Evolutionary conservation across 2,329 filamentous ascomycete genomes (phyloP), one percentile per base, ranked within the genome.

Genomic region (Fusarium sp.): DNA sequence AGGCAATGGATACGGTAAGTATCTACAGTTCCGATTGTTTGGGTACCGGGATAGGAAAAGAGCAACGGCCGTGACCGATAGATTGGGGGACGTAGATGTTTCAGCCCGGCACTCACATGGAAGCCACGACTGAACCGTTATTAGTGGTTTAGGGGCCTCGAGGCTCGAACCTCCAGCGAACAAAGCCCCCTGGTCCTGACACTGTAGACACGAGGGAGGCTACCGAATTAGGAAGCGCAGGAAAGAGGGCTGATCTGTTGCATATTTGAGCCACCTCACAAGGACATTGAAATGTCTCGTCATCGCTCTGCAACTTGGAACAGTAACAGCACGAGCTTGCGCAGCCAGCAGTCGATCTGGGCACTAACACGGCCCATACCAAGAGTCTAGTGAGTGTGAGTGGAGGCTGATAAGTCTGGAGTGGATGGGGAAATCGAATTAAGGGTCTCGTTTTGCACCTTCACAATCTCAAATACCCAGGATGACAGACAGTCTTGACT

Each of bases 31-130:
- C 58, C 51, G 46, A 46, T 64, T 39, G 26, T 59, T 30, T 47
- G 41, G 22, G 20, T 40, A 30, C 32, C 17, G 15, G 17, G 43
- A 39, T 44, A 45, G 60, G 45, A 35, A 35, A 58, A 20, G 58
- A 48, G 46, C 28, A 24, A 58, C 39, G 50, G 58, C 50, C 46
- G 20, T 54, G 55, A 40, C 61, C 49, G 60, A 61, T 41, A 33
- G 48, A 55, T 68, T 56, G 57, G 57, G 50, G 60, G 40, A 40
- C 33, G 17, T 50, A 40, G 46, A 53, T 65, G 65, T 68, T 69
- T 68, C 65, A 68, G 65, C 65, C 65, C 56, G 51, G 65, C 56
- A 68, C 56, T 66, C 61, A 66, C 65, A 62, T n/a, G n/a, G n/a
- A n/a, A 68, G 65, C 65, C 60, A 68, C 60, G 40, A 53, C 52